Conservation (phyloP, 208 protist species). For the Lotmaria passim region DNA sequence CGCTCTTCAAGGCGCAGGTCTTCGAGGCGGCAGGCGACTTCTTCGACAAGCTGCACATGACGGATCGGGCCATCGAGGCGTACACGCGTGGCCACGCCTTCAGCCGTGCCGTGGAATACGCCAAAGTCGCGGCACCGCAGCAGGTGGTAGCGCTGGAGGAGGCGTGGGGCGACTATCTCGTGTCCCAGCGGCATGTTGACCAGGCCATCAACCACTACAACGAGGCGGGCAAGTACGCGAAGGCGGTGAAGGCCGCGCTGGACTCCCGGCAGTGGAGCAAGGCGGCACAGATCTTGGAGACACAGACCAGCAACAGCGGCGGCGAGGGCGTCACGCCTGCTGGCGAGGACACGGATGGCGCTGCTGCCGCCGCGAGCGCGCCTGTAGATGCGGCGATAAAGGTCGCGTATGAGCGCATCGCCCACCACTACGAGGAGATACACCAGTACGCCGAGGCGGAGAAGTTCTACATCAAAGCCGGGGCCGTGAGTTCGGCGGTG, state of each 20-base stretch:
- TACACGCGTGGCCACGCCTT: conserved; percentile 95
- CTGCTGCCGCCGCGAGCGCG: conserved; percentile 1
- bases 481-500: conserved; percentile 90
- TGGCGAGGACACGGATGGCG: not conserved
- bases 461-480: conserved; percentile 93
- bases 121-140: conserved; percentile 69
- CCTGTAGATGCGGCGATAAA: conserved; percentile 49
- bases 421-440: conserved; percentile 94
- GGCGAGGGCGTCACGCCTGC: too few relatives aligned
- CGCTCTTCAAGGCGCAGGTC: conserved; percentile 92
- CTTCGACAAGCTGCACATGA: conserved; percentile 94
- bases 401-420: conserved; percentile 92
- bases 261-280: conserved; percentile 95
- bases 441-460: conserved; percentile 94
- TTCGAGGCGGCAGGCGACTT: conserved; percentile 97
- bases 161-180: conserved; percentile 97
- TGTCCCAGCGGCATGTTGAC: conserved; percentile 95
- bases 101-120: conserved; percentile 95
- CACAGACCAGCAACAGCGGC: conserved; percentile 51
- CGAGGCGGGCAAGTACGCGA: conserved; percentile 93
- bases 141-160: conserved; percentile 91
- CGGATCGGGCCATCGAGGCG: conserved; percentile 94
- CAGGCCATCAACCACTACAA: conserved; percentile 98
- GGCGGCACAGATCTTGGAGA: conserved; percentile 88
- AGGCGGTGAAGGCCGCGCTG: conserved; percentile 97